These are phyloP conservation scores for Sphaerobolus stellatus DNA, from an alignment of 1,284 basidiomycete species.

Conservation along the genomic window DNA sequence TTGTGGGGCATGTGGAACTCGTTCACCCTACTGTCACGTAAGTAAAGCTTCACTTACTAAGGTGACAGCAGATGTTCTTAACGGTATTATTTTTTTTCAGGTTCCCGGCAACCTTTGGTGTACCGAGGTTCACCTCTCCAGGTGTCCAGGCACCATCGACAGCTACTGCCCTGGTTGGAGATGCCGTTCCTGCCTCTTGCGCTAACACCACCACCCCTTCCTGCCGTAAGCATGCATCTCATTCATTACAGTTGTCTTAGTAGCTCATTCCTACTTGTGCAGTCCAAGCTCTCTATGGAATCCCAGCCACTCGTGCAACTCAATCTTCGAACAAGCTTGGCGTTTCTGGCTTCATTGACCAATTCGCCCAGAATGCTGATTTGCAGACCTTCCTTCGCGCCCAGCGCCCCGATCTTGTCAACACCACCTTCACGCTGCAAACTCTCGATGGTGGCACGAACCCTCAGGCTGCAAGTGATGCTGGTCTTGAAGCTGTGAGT, in stretches of 20 bases:
- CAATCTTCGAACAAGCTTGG: constrained; percentile 14
- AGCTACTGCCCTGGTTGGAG: not conserved
- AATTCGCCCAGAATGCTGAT: constrained; percentile 16
- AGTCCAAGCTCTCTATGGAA: constrained; percentile 16
- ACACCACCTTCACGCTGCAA: constrained; percentile 31
- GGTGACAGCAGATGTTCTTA: not conserved
- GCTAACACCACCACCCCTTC: constrained; percentile 19
- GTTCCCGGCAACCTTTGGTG: not conserved
- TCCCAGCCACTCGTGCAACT: constrained; percentile 12
- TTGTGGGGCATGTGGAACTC: constrained; percentile 17
- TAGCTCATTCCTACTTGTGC: not conserved
- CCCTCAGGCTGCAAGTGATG: constrained; percentile 28
- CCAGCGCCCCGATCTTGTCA: constrained; percentile 33
- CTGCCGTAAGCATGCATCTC: constrained; percentile 13
- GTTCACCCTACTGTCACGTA: constrained; percentile 20
- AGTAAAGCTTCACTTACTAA: not conserved
- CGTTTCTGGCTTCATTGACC: constrained; percentile 16
- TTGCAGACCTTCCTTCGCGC: constrained; percentile 24
- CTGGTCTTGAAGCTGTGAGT: constrained; percentile 32
- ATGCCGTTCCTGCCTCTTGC: constrained; percentile 17
- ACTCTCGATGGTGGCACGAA: constrained; percentile 30
- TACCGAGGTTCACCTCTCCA: not conserved
- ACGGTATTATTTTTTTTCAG: not conserved
- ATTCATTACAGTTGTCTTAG: not conserved
- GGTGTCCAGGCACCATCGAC: not conserved